A percentile compares a stretch with the other conserved stretches of the same genome.
Conservation (phyloP, 371 early-diverging fungal species). For the Amoeboaphelidium protococcarum region DNA sequence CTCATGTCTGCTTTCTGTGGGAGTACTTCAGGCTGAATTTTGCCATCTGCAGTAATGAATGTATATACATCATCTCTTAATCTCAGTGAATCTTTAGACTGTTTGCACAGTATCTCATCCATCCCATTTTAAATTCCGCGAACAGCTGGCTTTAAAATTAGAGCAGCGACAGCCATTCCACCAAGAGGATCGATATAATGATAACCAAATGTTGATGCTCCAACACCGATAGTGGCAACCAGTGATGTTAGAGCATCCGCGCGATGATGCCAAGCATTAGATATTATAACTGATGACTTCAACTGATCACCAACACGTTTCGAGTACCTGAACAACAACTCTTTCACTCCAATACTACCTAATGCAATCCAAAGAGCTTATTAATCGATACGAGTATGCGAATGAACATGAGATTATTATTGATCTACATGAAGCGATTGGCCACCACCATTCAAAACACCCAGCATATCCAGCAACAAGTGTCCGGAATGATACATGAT, state of each 20-base stretch:
- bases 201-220: slow-evolving; percentile 25
- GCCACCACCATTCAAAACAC: too few relatives aligned
- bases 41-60: too few relatives aligned
- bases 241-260: slow-evolving; percentile 33
- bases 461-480: slow-evolving; percentile 21
- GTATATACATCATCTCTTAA: too few relatives aligned
- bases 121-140: too few relatives aligned
- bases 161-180: slow-evolving; percentile 26
- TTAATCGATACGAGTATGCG: slow-evolving; percentile 13
- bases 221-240: slow-evolving; percentile 30
- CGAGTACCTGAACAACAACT: slow-evolving; percentile 30
- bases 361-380: slow-evolving; percentile 44
- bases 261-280: slow-evolving; percentile 51
- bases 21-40: too few relatives aligned
- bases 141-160: slow-evolving; percentile 27
- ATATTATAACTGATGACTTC: slow-evolving; percentile 30
- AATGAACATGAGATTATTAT: slow-evolving; percentile 11
- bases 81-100: too few relatives aligned
- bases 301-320: slow-evolving; percentile 22
- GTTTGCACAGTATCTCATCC: too few relatives aligned
- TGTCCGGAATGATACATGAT: slow-evolving; percentile 36
- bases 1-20: too few relatives aligned
- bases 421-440: slow-evolving; percentile 6
- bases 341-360: slow-evolving; percentile 29
- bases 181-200: slow-evolving; percentile 35